These are phyloP conservation scores for Leccinum disarticulatum DNA, from an alignment of 768 basidiomycete genomes.

Conservation along the genomic window DNA sequence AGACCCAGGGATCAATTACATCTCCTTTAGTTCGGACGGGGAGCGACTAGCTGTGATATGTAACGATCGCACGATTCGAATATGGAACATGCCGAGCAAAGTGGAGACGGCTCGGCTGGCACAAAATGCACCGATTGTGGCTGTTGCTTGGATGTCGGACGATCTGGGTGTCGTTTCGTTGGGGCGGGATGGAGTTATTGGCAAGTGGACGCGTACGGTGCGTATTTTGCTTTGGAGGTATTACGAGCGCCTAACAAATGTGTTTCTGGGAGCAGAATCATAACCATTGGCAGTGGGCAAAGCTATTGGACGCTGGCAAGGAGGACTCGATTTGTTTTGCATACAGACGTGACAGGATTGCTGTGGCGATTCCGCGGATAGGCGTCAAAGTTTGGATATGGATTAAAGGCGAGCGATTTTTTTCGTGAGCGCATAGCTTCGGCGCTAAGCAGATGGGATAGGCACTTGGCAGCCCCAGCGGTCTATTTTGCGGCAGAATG, in stretches of 20 bases:
- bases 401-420: conserved; percentile 45
- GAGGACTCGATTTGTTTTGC: conserved; percentile 53
- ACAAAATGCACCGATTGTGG: conserved; percentile 49
- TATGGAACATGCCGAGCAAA: conserved; percentile 52
- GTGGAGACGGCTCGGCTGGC: conserved; percentile 56
- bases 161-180: conserved; percentile 58
- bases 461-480: conserved; percentile 66
- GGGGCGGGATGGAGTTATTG: conserved; percentile 54
- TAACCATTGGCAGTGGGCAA: conserved; percentile 57
- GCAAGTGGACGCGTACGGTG: conserved; percentile 59
- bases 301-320: conserved; percentile 50
- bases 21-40: conserved; percentile 56
- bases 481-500: conserved; percentile 62
- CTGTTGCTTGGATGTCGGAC: conserved; percentile 59
- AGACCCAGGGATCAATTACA: conserved; percentile 44
- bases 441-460: conserved; percentile 23
- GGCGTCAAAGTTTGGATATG: conserved; percentile 69
- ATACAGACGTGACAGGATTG: conserved; percentile 56
- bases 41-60: conserved; percentile 57
- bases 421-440: background rate
- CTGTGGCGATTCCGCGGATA: conserved; percentile 56
- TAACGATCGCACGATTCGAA: conserved; percentile 60
- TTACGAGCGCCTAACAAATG: background rate
- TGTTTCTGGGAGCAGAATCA: conserved; percentile 34
- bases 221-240: conserved; percentile 19